A percentile compares a stretch with the other conserved stretches of the same genome.
Evolutionary conservation across 345 rosid species (phyloP).

Genomic region (Corchorus capsularis): DNA sequence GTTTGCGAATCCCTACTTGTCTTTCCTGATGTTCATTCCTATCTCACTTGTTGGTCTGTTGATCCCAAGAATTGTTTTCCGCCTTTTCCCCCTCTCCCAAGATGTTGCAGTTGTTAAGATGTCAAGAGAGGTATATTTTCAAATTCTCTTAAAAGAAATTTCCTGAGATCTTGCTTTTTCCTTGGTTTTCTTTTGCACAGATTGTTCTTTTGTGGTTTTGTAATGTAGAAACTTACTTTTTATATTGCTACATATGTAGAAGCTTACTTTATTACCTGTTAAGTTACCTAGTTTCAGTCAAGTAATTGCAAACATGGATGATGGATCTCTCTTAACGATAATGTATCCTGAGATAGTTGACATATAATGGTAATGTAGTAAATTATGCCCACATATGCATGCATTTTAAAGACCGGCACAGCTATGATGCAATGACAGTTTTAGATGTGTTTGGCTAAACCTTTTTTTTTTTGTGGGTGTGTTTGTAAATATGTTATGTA

Average conservation of each 20-base stretch:
- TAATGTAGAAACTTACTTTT: neutral
- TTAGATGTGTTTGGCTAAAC: neutral
- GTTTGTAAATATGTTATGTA: neutral
- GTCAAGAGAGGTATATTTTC: conserved; percentile 61
- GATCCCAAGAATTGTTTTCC: conserved; percentile 66
- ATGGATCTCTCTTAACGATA: neutral
- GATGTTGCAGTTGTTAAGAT: conserved; percentile 54
- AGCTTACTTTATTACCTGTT: neutral
- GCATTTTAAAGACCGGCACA: neutral
- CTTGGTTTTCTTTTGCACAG: neutral
- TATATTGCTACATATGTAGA: neutral
- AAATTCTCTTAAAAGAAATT: conserved; percentile 2
- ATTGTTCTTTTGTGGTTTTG: neutral
- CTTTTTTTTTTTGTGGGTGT: too few relatives aligned
- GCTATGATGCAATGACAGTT: neutral
- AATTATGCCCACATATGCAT: neutral
- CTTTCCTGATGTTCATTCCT: conserved; percentile 86
- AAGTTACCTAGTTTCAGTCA: conserved; percentile 9
- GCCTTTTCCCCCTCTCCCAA: conserved; percentile 55
- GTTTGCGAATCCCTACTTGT: conserved; percentile 91
- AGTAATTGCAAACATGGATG: neutral
- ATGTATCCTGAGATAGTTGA: neutral
- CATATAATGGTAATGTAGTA: neutral
- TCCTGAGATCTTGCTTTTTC: conserved; percentile 2
- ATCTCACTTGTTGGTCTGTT: conserved; percentile 75